These are phyloP conservation scores for Ophiostoma ips DNA, from an alignment of 2,329 filamentous ascomycete genomes.

Conservation along the genomic window DNA sequence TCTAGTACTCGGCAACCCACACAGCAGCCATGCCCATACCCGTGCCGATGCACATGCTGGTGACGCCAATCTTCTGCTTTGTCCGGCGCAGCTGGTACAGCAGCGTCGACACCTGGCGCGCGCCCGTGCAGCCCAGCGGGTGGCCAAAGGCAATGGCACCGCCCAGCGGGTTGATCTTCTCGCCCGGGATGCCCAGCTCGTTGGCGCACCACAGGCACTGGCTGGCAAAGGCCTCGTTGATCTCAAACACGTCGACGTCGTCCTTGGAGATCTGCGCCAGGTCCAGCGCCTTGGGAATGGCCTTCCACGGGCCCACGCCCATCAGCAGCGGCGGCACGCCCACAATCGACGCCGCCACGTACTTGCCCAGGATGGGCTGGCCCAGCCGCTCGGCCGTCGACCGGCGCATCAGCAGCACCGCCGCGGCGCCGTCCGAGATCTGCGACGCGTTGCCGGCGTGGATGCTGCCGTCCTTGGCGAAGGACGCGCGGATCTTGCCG, in stretches of 20 bases:
- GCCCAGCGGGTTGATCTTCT: conserved; percentile 95
- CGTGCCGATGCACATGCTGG: conserved; percentile 92
- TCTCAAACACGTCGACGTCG: conserved; percentile 94
- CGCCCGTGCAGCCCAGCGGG: conserved; percentile 86
- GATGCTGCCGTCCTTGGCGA: conserved; percentile 76
- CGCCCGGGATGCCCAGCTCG: conserved; percentile 64
- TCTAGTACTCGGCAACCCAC: conserved; percentile 77
- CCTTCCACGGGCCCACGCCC: conserved; percentile 91
- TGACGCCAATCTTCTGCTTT: conserved; percentile 74
- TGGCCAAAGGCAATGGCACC: conserved; percentile 94
- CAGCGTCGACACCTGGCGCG: conserved; percentile 83
- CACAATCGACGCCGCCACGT: conserved; percentile 69
- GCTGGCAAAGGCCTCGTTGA: conserved; percentile 96
- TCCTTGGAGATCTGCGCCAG: conserved; percentile 77
- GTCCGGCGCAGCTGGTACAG: conserved; percentile 80
- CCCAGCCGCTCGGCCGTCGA: conserved; percentile 77
- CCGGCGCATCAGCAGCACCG: conserved; percentile 90
- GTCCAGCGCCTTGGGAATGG: conserved; percentile 81
- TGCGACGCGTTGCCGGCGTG: conserved; percentile 94
- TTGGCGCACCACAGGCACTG: conserved; percentile 92
- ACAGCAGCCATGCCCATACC: conserved; percentile 97
- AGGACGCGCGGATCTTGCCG: conserved; percentile 81
- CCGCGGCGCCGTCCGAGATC: conserved; percentile 89
- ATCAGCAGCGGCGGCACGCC: conserved; percentile 89
- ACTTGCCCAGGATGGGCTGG: conserved; percentile 85